Evolutionary conservation across 2,329 filamentous ascomycete species (phyloP).

Genomic region (Chrysoporthe austroafricana): DNA sequence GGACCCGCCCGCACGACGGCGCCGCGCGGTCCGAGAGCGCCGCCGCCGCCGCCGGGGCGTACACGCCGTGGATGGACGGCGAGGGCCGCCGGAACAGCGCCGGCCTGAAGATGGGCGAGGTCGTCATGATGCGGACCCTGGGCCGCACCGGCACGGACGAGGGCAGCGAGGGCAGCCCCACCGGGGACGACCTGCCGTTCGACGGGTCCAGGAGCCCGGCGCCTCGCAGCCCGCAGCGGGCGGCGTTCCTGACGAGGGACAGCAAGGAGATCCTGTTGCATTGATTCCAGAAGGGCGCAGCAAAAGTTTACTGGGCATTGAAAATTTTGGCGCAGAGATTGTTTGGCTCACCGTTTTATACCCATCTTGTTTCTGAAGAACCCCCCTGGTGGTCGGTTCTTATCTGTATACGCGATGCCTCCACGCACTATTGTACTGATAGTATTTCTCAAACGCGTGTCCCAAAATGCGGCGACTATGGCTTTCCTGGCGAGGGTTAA

Average conservation of each 20-base stretch:
- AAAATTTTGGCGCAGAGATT: background rate
- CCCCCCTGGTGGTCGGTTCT: too few species aligned
- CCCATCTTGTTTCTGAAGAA: too few species aligned
- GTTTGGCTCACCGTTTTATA: background rate
- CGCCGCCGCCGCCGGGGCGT: background rate
- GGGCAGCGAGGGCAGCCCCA: background rate
- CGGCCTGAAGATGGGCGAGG: background rate
- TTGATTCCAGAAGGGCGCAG: background rate
- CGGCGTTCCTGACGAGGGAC: constrained; percentile 6
- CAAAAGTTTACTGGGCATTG: background rate
- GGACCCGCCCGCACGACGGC: background rate
- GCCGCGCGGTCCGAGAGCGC: background rate
- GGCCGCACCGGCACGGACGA: constrained; percentile 10
- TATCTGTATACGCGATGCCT: background rate
- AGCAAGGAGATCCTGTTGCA: constrained; percentile 24
- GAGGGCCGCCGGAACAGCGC: background rate
- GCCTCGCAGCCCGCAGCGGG: constrained; percentile 2
- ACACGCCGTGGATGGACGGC: constrained; percentile 14
- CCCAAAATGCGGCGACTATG: too few species aligned
- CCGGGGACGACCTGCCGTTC: constrained; percentile 5
- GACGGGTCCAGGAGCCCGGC: constrained; percentile 12
- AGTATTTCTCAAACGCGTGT: too few species aligned
- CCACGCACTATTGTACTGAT: too few species aligned
- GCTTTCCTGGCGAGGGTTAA: too few species aligned
- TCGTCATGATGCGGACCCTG: constrained; percentile 22